phyloP scores from a whole-genome alignment of 495 filamentous ascomycete species.

The Penicillium verhagenii region DNA sequence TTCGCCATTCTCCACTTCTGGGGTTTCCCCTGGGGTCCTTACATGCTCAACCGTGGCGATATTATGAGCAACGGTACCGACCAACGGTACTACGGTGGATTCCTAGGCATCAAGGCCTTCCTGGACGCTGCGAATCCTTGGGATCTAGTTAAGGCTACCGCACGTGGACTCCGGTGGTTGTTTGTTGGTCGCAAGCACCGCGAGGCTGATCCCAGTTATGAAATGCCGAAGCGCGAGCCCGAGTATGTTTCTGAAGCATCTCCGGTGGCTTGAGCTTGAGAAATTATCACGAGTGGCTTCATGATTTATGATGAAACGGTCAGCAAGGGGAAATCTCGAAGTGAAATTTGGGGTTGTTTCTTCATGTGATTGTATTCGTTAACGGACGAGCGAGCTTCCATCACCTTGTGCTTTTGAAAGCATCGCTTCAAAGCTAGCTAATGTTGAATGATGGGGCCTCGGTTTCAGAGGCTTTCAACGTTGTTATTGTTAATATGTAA shows the following conservation, averaged over 20 bases:
- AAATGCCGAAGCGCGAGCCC: conserved; percentile 1
- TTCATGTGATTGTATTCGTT: not conserved
- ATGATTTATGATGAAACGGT: conserved; percentile 2
- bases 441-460: not conserved
- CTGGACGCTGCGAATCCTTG: conserved; percentile 69
- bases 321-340: not conserved
- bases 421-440: not conserved
- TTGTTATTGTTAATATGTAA: no score
- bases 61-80: not conserved
- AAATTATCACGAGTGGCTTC: not conserved
- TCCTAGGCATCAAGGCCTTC: conserved; percentile 56
- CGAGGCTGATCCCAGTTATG: conserved; percentile 41
- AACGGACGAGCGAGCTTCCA: not conserved
- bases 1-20: conserved; percentile 68
- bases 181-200: conserved; percentile 60
- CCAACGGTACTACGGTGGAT: conserved; percentile 50
- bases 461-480: not conserved
- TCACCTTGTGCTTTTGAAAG: not conserved
- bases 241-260: not conserved
- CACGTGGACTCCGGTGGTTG: conserved; percentile 68
- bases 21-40: conserved; percentile 64
- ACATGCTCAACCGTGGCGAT: conserved; percentile 18
- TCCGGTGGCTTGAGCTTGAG: not conserved
- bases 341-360: not conserved
- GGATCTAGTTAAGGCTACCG: conserved; percentile 74